Evolutionary conservation across 2,329 filamentous ascomycete species (phyloP).

Genomic region (Cladosporium oxysporum): DNA sequence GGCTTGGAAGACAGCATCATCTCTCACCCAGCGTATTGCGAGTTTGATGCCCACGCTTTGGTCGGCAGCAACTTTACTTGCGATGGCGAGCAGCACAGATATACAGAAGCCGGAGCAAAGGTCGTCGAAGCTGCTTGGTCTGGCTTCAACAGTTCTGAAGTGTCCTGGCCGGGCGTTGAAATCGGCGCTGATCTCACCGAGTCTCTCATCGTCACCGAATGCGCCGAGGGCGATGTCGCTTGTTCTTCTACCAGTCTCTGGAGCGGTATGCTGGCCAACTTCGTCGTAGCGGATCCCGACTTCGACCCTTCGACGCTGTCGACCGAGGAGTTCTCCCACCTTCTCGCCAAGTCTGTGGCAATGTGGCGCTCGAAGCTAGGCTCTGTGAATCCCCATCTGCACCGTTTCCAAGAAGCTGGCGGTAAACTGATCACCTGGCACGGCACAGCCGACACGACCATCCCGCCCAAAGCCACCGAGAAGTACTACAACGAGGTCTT

Average conservation of each 20-base stretch:
- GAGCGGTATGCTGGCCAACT: neutral
- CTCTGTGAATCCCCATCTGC: conserved; percentile 40
- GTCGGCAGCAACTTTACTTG: conserved; percentile 34
- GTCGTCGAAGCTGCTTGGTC: conserved; percentile 38
- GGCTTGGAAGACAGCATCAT: conserved; percentile 41
- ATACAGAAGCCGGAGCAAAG: conserved; percentile 35
- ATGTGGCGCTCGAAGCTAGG: conserved; percentile 40
- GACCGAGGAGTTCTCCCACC: conserved; percentile 28
- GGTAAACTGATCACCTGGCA: conserved; percentile 50
- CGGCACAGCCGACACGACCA: conserved; percentile 33
- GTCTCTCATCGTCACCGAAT: conserved; percentile 33
- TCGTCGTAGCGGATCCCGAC: neutral
- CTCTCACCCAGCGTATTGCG: conserved; percentile 31
- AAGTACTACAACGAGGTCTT: conserved; percentile 42
- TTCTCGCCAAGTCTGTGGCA: conserved; percentile 24
- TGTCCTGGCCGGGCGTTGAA: conserved; percentile 2
- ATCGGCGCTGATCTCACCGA: neutral
- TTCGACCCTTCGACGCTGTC: conserved; percentile 32
- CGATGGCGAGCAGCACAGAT: conserved; percentile 24
- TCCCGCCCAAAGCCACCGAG: conserved; percentile 32
- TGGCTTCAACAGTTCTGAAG: conserved; percentile 29
- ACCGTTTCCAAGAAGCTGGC: conserved; percentile 38
- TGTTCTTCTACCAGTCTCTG: conserved; percentile 23
- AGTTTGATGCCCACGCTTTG: conserved; percentile 34
- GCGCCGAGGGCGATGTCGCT: neutral